Percentiles rank a stretch among this genome's conserved stretches.
Evolutionary conservation across 495 filamentous ascomycete genomes (phyloP).

Genomic region (Terfezia boudieri): DNA sequence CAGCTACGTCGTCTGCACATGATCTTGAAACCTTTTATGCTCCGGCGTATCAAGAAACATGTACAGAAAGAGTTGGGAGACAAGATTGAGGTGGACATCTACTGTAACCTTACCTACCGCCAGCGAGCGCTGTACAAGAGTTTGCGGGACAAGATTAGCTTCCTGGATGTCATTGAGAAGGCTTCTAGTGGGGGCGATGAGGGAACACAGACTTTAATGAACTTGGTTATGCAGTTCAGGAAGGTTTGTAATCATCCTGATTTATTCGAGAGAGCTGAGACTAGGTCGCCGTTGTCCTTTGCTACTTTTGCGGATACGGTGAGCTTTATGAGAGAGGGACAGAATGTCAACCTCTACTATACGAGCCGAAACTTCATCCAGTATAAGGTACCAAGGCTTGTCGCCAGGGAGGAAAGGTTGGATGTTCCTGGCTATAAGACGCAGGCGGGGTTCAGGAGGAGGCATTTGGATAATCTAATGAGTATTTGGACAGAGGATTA

Average conservation of each 20-base stretch:
- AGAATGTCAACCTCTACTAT: constrained; percentile 56
- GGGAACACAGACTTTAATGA: constrained; percentile 92
- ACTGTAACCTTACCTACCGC: constrained; percentile 91
- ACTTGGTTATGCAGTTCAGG: constrained; percentile 97
- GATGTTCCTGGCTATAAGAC: constrained; percentile 58
- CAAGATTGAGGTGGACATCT: constrained; percentile 91
- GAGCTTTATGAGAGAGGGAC: constrained; percentile 77
- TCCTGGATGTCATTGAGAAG: constrained; percentile 97
- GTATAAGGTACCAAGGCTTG: constrained; percentile 54
- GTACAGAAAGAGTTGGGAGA: constrained; percentile 96
- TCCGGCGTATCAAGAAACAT: constrained; percentile 96
- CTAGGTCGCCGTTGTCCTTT: constrained; percentile 59
- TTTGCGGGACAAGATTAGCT: constrained; percentile 84
- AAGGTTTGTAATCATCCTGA: constrained; percentile 99
- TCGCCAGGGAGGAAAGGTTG: constrained; percentile 55
- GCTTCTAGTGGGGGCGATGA: constrained; percentile 82
- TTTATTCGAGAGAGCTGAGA: constrained; percentile 86
- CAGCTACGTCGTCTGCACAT: constrained; percentile 92
- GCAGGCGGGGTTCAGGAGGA: constrained; percentile 49
- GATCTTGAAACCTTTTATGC: constrained; percentile 99
- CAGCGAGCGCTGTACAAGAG: constrained; percentile 88
- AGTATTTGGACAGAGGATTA: constrained; percentile 77
- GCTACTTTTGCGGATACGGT: constrained; percentile 80
- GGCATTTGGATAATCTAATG: constrained; percentile 52
- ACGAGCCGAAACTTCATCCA: constrained; percentile 72